Base-by-base conservation (phyloP, 768 basidiomycete genomes). In the Guyanaporus albipodus region DNA sequence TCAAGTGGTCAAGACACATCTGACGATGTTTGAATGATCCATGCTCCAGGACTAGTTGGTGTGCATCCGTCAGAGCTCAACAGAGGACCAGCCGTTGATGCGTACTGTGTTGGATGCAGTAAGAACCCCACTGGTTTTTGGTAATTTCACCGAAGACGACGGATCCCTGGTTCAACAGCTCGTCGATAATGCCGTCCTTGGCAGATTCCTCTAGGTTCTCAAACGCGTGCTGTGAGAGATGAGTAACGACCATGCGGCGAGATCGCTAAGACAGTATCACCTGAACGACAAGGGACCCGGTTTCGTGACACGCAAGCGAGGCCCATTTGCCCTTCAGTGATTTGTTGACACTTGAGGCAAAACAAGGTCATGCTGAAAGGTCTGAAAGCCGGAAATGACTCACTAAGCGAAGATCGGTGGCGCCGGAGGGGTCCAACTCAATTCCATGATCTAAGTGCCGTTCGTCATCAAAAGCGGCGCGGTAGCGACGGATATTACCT, bases 271-370 rank as follows among this genome's bases (percentile, higher is more conserved):
- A 14, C 15, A 18, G 21, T 42, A 66, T 49, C 58, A 88, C 88
- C 77, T 90, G 88, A 38, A 91, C 88, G 38, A 91, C 88, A 21
- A 91, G 76, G 17, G 88, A 91, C 8, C 90, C 90, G 0, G 90
- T 92, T 68, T 92, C 90, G 58, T 92, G 90, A 59, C 90, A 92
- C 10, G 90, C 90, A 35, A 92, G 76, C 9, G 87, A 78, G 0
- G 90, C 89, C 90, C 90, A 91, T 60, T 90, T 88, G 17, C 90
- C 89, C 56, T 87, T 86, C 52, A 92, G 70, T 0, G 90, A 87
- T 55, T 84, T 87, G 67, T 92, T 91, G 55, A 92, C 89, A 50
- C 89, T 91, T 55, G 15, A 43, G 6, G 46, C 15, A 24, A 43
- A 48, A 51, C 17, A 45, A 52, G 37, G 18, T 47, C 29, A 18